A percentile compares a stretch with the other conserved stretches of the same genome.
Conservation (phyloP, 2,329 filamentous ascomycete genomes). For the Fusarium mexicanum region DNA sequence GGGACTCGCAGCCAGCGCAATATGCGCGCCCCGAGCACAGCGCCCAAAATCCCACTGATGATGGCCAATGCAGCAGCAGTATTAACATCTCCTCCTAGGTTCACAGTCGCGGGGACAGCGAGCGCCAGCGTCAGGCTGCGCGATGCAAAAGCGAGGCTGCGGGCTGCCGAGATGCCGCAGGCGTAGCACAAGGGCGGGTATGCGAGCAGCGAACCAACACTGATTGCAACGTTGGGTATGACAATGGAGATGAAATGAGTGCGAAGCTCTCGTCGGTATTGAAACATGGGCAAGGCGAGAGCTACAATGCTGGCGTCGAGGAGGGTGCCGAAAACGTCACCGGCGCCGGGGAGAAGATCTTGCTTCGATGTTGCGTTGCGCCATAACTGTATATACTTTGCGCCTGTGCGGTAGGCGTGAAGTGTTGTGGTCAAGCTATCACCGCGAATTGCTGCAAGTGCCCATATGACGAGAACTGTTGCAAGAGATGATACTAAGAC, state of each 20-base stretch:
- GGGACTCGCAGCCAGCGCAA: constrained; percentile 62
- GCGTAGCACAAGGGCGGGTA: constrained; percentile 65
- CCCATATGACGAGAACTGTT: constrained; percentile 63
- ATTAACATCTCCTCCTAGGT: constrained; percentile 65
- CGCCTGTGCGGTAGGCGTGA: constrained; percentile 60
- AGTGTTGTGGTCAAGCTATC: constrained; percentile 55
- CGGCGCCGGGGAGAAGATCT: constrained; percentile 59
- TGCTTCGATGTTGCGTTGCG: constrained; percentile 41
- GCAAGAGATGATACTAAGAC: constrained; percentile 65
- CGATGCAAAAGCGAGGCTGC: constrained; percentile 65
- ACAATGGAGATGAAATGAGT: constrained; percentile 64
- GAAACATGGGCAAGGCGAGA: constrained; percentile 69
- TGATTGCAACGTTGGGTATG: constrained; percentile 61
- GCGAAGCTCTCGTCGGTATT: constrained; percentile 65
- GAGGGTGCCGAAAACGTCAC: constrained; percentile 63
- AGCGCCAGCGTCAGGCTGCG: constrained; percentile 68
- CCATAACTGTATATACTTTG: constrained; percentile 64
- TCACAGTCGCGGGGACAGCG: constrained; percentile 65
- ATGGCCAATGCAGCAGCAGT: constrained; percentile 67
- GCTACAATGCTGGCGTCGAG: constrained; percentile 68
- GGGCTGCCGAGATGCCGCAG: constrained; percentile 62
- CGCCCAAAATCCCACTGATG: constrained; percentile 67
- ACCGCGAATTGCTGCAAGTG: constrained; percentile 58
- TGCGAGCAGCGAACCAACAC: constrained; percentile 63
- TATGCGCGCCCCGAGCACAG: constrained; percentile 62